Conservation (phyloP, 441 rosid species). For the Oxalis stricta region DNA sequence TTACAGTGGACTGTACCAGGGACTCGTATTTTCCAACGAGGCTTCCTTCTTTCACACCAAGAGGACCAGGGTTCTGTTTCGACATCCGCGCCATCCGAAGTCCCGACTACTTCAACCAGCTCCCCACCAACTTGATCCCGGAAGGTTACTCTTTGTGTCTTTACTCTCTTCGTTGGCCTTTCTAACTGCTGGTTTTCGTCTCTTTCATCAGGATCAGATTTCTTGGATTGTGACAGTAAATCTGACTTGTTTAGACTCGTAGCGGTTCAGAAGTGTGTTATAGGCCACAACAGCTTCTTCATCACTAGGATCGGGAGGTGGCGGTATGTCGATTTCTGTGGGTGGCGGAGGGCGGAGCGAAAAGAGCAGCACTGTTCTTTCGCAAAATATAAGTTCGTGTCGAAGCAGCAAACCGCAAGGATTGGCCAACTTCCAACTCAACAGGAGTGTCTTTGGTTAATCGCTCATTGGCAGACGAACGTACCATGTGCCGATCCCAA, state of each 20-base stretch:
- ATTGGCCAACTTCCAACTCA: slow-evolving; percentile 92
- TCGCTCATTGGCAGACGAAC: slow-evolving; percentile 86
- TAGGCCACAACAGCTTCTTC: slow-evolving; percentile 78
- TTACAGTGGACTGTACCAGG: slow-evolving; percentile 58
- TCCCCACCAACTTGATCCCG: slow-evolving; percentile 87
- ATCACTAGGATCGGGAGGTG: slow-evolving; percentile 69
- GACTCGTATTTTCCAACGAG: slow-evolving; percentile 94
- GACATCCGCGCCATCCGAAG: slow-evolving; percentile 92
- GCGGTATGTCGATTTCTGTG: slow-evolving; percentile 58
- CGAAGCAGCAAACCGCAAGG: slow-evolving; percentile 88
- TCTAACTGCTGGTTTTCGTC: slow-evolving; percentile 17
- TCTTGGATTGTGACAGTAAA: slow-evolving; percentile 14
- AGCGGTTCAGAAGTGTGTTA: slow-evolving; percentile 78
- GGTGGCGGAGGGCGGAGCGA: slow-evolving; percentile 43
- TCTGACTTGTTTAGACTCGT: slow-evolving; percentile 43
- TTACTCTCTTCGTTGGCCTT: slow-evolving; percentile 46
- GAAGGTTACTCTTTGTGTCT: slow-evolving; percentile 49
- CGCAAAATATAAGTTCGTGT: slow-evolving; percentile 68
- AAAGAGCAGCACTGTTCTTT: slow-evolving; percentile 79
- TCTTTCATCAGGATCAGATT: slow-evolving; percentile 15
- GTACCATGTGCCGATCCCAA: slow-evolving; percentile 97
- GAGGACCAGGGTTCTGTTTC: slow-evolving; percentile 95
- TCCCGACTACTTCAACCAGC: slow-evolving; percentile 77
- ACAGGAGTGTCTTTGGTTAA: slow-evolving; percentile 62
- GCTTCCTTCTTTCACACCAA: slow-evolving; percentile 89